Conservation (phyloP, 768 basidiomycete species). For the Gloeostereum incarnatum region DNA sequence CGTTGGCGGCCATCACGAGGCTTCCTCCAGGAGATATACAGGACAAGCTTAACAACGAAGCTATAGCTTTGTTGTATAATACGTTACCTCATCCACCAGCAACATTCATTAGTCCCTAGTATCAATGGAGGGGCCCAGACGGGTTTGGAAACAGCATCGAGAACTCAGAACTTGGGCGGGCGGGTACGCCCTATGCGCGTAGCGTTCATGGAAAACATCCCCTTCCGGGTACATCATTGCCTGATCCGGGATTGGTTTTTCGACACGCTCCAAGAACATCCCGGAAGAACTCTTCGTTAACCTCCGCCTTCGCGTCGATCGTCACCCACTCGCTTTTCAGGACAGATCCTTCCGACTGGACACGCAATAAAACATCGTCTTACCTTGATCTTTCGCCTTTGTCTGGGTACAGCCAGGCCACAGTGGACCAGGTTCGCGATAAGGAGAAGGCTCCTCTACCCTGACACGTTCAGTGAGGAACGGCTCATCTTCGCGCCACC, state of each 20-base stretch:
- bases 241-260: constrained; percentile 36
- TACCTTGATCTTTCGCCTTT: constrained; percentile 45
- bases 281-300: constrained; percentile 12
- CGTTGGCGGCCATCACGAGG: neutral
- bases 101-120: constrained; percentile 7
- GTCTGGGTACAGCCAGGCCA: constrained; percentile 30
- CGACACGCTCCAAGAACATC: constrained; percentile 31
- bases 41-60: constrained; percentile 4
- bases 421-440: constrained; percentile 10
- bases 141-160: constrained; percentile 26
- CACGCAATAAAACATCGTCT: constrained; percentile 33
- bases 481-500: constrained; percentile 69
- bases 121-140: constrained; percentile 26
- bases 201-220: constrained; percentile 23
- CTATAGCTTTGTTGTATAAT: constrained; percentile 7
- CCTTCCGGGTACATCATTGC: constrained; percentile 20
- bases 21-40: constrained; percentile 1
- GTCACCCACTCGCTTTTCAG: constrained; percentile 42
- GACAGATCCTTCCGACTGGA: constrained; percentile 25
- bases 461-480: constrained; percentile 25
- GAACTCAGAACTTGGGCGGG: constrained; percentile 25
- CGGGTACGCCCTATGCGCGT: constrained; percentile 35
- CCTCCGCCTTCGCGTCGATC: constrained; percentile 44
- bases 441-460: constrained; percentile 6
- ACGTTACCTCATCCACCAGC: constrained; percentile 10